Evolutionary conservation across 768 basidiomycete genomes (phyloP).

Genomic region (Tricholomella constricta): DNA sequence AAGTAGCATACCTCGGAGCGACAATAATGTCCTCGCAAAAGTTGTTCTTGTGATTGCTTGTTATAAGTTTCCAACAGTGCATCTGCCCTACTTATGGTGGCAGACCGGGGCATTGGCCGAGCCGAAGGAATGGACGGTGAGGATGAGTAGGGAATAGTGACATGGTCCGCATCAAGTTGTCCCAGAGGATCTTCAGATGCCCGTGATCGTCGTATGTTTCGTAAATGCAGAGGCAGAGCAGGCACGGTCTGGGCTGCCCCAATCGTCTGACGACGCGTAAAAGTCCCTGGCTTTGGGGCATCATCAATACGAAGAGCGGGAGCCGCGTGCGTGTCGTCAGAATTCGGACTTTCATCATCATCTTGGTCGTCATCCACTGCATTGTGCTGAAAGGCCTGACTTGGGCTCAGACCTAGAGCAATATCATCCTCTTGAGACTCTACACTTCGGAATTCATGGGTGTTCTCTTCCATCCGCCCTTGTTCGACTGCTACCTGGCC

Average conservation of each 20-base stretch:
- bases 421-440: slow-evolving; percentile 49
- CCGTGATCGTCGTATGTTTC: slow-evolving; percentile 50
- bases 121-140: slow-evolving; percentile 65
- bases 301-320: slow-evolving; percentile 13
- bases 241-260: slow-evolving; percentile 75
- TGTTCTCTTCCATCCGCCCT: slow-evolving; percentile 74
- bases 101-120: slow-evolving; percentile 47
- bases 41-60: slow-evolving; percentile 61
- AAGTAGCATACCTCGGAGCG: slow-evolving; percentile 69
- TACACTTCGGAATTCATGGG: slow-evolving; percentile 48
- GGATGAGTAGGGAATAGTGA: slow-evolving; percentile 61
- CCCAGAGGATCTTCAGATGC: slow-evolving; percentile 76
- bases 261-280: slow-evolving; percentile 49
- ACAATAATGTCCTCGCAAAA: slow-evolving; percentile 86
- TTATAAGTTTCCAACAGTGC: slow-evolving; percentile 70
- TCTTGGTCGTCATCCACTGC: slow-evolving; percentile 42
- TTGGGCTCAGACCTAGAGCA: slow-evolving; percentile 26
- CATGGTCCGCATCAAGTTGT: slow-evolving; percentile 54
- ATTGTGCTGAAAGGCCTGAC: slow-evolving; percentile 16
- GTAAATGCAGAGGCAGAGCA: slow-evolving; percentile 65
- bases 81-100: slow-evolving; percentile 49
- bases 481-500: slow-evolving; percentile 90
- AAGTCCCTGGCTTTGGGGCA: slow-evolving; percentile 21
- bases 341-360: slow-evolving; percentile 40
- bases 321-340: slow-evolving; percentile 29